Base-by-base conservation (phyloP, 202 grass and related monocot species). In the Alloteropsis angusta region DNA sequence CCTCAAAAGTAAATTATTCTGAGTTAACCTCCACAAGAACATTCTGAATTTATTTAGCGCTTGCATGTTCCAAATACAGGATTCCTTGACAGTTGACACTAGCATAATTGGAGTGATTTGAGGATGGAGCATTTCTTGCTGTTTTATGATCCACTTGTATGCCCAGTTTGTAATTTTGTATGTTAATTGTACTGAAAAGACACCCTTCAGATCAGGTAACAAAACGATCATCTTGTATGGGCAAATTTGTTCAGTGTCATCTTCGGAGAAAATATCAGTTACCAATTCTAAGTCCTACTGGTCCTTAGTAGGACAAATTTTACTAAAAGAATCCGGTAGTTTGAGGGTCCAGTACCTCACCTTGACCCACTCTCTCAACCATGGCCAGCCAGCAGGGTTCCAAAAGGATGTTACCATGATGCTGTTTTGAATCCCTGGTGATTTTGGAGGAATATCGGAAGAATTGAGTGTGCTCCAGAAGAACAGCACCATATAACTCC, bases 341-440 rank as follows among this genome's bases (percentile, higher is more conserved):
- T 80, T 53, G 74, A 56, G 5, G n/a, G 57, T 79, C 44, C 43
- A 16, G 37, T 88, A 84, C 26, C 22, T 84, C 68, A 57, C 70
- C 28, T 80, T 87, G 41, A 19, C 39, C 57, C 16, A 9, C 14
- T 42, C 39, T 65, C 43, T 73, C 60, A 42, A 39, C 5, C 62
- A 76, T 75, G 73, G 41, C 3, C 21, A 67, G 25, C 7, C 7
- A 30, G 18, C 7, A 18, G 65, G 43, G 60, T 49, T 67, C 4
- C 57, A 65, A 72, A 72, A 74, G 26, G 67, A 79, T 48, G 28
- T 49, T 6, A 48, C 7, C n/a, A 7, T 39, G 4, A 38, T 54
- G 11, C 25, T 71, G 69, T 64, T 84, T 79, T 37, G 23, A 50
- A 25, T 26, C 54, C 36, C 36, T 52, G 11, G 44, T 36, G 36